Conservation (phyloP, 495 filamentous ascomycete species). For the Hypoxylon lienhwacheense region DNA sequence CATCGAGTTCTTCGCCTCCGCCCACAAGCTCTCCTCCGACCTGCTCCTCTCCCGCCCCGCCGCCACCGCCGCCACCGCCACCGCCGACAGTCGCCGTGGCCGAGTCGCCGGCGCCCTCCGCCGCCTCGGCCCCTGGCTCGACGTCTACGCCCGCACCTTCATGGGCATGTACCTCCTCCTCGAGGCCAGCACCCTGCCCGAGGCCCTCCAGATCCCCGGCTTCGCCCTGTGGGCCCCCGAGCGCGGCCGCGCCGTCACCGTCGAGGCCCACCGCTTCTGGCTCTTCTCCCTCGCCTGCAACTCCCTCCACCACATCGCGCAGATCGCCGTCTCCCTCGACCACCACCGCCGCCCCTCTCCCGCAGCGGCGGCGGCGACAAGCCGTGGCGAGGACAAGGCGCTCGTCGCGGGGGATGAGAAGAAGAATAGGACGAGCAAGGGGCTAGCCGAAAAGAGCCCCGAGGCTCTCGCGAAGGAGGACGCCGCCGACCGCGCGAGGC, state of each 20-base stretch:
- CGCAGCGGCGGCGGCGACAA: slow-evolving; percentile 15
- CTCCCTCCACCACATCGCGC: slow-evolving; percentile 22
- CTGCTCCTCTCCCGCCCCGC: background rate
- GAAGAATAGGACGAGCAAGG: slow-evolving; percentile 12
- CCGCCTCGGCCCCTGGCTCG: slow-evolving; percentile 35
- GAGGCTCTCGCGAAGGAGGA: too few species aligned
- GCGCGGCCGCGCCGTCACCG: slow-evolving; percentile 26
- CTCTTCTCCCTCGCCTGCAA: slow-evolving; percentile 56
- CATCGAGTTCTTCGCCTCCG: slow-evolving; percentile 59
- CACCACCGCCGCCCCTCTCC: too few species aligned
- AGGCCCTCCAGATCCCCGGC: slow-evolving; percentile 53
- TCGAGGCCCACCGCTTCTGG: slow-evolving; percentile 69
- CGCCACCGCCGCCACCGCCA: slow-evolving; percentile 18
- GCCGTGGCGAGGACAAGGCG: background rate
- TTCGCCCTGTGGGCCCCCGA: slow-evolving; percentile 43
- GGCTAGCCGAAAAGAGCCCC: slow-evolving; percentile 8
- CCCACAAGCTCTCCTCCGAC: slow-evolving; percentile 38
- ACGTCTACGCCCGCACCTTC: slow-evolving; percentile 45
- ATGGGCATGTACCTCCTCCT: slow-evolving; percentile 54
- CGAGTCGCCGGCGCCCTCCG: background rate
- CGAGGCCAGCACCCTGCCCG: slow-evolving; percentile 46
- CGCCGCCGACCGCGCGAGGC: too few species aligned
- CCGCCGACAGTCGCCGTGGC: too few species aligned
- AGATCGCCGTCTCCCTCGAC: slow-evolving; percentile 30
- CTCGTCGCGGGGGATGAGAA: background rate